A percentile compares a stretch with the other conserved stretches of the same genome.
Evolutionary conservation across 345 rosid genomes (phyloP).

Genomic region (Cochlearia excelsa): DNA sequence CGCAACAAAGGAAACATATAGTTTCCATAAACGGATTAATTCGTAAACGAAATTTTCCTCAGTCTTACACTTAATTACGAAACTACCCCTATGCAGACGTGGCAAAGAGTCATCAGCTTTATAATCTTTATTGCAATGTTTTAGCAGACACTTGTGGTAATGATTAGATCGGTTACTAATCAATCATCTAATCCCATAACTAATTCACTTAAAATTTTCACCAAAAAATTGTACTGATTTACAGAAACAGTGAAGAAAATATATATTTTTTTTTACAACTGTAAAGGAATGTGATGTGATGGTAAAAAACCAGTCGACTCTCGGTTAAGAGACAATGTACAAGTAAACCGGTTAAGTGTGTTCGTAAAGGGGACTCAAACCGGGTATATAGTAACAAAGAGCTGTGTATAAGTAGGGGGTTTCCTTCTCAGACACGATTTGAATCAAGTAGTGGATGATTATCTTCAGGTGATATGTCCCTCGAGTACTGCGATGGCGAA

Average conservation of each 20-base stretch:
- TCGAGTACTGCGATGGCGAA: conserved; percentile 40
- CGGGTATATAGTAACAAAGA: neutral
- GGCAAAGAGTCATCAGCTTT: conserved; percentile 33
- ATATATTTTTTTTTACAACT: no score
- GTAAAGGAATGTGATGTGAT: no score
- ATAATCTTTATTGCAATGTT: conserved; percentile 20
- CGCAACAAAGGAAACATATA: conserved; percentile 18
- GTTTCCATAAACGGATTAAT: conserved; percentile 17
- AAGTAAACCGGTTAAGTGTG: conserved; percentile 14
- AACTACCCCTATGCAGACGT: conserved; percentile 29
- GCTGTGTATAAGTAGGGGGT: neutral
- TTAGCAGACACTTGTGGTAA: conserved; percentile 24
- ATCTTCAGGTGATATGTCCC: conserved; percentile 39
- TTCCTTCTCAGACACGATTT: conserved; percentile 29
- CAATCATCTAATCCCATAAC: neutral
- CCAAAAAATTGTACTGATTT: no score
- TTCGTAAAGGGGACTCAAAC: neutral
- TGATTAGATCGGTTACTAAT: neutral
- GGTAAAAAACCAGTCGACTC: neutral
- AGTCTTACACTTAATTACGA: conserved; percentile 3
- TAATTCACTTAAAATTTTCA: no score
- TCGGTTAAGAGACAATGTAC: conserved; percentile 22
- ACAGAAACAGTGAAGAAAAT: no score
- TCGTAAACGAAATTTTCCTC: neutral
- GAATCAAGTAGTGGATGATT: conserved; percentile 57